Percentiles rank a stretch among this genome's conserved stretches.
These are phyloP conservation scores for Lipomyces sp. DNA, from an alignment of 805 yeast genomes.

Conservation along the genomic window DNA sequence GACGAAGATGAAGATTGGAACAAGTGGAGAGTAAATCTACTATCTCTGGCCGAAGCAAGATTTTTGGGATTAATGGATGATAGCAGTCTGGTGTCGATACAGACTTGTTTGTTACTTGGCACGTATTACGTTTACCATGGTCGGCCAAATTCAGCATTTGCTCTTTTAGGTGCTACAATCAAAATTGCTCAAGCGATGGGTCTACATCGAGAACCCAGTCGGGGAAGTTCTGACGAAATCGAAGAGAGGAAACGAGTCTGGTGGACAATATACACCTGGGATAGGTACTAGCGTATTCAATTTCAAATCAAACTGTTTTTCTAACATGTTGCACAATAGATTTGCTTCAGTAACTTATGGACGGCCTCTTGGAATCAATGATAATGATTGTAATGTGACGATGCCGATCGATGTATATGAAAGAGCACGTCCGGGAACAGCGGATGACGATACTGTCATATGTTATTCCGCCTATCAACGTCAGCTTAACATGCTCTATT, in stretches of 20 bases:
- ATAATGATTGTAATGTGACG: constrained; percentile 22
- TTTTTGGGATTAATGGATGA: constrained; percentile 14
- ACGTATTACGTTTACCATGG: constrained; percentile 27
- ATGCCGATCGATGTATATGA: constrained; percentile 12
- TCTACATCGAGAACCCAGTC: constrained; percentile 22
- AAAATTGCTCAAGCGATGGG: constrained; percentile 23
- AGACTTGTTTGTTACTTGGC: constrained; percentile 24
- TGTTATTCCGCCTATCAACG: constrained; percentile 1
- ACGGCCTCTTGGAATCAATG: constrained; percentile 21
- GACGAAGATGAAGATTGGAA: constrained; percentile 2
- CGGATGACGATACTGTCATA: constrained; percentile 1
- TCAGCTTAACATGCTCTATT: constrained; percentile 2
- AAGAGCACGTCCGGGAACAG: not conserved
- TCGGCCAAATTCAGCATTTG: constrained; percentile 22
- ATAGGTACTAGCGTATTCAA: not conserved
- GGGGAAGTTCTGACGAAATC: not conserved
- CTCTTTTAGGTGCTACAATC: constrained; percentile 22
- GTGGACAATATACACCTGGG: constrained; percentile 4
- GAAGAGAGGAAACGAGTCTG: constrained; percentile 4
- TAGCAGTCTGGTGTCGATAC: constrained; percentile 26
- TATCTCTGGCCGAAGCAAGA: constrained; percentile 9
- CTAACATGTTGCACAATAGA: constrained; percentile 3
- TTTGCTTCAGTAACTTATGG: constrained; percentile 25
- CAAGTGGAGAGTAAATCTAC: constrained; percentile 7
- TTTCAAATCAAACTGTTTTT: not conserved